Evolutionary conservation across 192 early-diverging fungal species (phyloP).

Genomic region (Podochytrium sp.): DNA sequence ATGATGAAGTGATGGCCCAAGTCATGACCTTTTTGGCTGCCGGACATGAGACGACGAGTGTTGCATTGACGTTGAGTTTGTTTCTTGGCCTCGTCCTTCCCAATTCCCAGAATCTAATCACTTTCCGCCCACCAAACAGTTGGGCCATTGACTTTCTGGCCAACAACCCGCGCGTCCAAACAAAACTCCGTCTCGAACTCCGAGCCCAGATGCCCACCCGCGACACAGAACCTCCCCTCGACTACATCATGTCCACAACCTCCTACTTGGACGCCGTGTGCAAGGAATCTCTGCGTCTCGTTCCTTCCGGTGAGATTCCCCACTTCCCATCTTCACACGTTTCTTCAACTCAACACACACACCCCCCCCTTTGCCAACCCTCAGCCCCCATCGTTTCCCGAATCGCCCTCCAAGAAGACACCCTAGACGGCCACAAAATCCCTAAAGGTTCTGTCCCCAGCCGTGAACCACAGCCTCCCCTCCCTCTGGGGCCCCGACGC

Average conservation of each 20-base stretch:
- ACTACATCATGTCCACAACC: slow-evolving; percentile 7
- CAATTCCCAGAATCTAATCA: not conserved
- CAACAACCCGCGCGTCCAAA: slow-evolving; percentile 10
- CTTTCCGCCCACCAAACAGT: not conserved
- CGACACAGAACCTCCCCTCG: not conserved
- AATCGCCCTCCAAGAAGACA: not conserved
- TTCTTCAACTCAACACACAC: not conserved
- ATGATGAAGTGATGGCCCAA: slow-evolving; percentile 24
- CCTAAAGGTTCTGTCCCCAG: slow-evolving; percentile 24
- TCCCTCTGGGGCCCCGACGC: slow-evolving; percentile 29
- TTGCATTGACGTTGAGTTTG: not conserved
- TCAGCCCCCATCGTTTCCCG: slow-evolving; percentile 11
- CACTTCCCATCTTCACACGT: not conserved
- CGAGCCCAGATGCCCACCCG: not conserved
- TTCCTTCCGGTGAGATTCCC: not conserved
- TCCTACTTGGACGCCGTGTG: slow-evolving; percentile 28
- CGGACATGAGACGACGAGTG: slow-evolving; percentile 16
- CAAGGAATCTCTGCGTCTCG: slow-evolving; percentile 22
- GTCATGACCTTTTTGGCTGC: slow-evolving; percentile 17
- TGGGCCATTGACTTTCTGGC: slow-evolving; percentile 19
- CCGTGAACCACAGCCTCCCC: not conserved
- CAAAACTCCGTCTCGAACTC: not conserved
- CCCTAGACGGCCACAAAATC: slow-evolving; percentile 17
- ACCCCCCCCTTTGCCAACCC: not conserved
- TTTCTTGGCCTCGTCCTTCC: not conserved